Base-by-base conservation (phyloP, 73 alveolate species). In the Tetrahymena elliotti region DNA sequence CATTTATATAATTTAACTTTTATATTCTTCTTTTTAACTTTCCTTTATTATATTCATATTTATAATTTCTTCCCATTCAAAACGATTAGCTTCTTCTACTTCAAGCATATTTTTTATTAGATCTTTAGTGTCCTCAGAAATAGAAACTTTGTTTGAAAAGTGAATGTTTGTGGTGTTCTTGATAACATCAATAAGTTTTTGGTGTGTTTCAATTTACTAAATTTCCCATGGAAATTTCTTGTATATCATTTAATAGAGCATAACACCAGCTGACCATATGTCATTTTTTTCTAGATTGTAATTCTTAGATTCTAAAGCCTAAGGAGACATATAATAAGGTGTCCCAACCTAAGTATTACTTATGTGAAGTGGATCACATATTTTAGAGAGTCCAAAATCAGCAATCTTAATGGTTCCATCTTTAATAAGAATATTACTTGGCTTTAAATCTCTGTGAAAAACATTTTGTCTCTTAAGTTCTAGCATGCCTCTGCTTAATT, bases 231-330 rank as follows among this genome's bases (percentile, higher is more conserved):
- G 88, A 31, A 68, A 68, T 18, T 31, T 68, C 37, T 93, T 53
- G 41, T 93, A 39, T 38, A 93, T 2, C 47, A 93, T 47, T 39
- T 93, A 93, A 38, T 93, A 93, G 1, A 93, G 82, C 83, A 93
- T 36, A 93, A 93, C 84, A 34, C 95, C 95, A 33, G 82, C 82
- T 6, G 95, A 93, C 95, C 95, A 93, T 4, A 39, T 40, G 41
- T 93, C 95, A 93, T 93, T 93, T n/a, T 93, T 93, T 93, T 93
- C 95, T 93, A 93, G 37, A 37, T 93, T 53, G 27, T 93, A 93
- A 27, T 93, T 38, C 33, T 93, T 38, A 16, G 47, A 38, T 34
- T 20, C 36, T 47, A 93, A 93, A 2, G 53, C 82, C 39, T 93
- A 35, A 93, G 95, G 95, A 93, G 88, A 38, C 95, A 93, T 93